Evolutionary conservation across 2,329 filamentous ascomycete species (phyloP).

Genomic region (Madurella fahalii): DNA sequence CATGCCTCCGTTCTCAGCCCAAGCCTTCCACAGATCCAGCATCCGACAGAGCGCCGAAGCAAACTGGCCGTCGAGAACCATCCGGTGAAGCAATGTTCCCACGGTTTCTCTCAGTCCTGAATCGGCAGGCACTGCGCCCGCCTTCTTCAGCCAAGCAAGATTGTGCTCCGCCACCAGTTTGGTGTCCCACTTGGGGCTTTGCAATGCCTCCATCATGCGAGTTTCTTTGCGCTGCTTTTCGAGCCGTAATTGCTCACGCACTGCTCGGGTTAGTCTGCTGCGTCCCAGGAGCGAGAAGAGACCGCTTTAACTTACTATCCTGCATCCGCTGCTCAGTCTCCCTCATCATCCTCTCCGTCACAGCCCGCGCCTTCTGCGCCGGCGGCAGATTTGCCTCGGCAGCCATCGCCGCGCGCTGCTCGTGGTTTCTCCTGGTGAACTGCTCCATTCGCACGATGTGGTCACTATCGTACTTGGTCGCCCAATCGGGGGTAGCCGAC

Average conservation of each 20-base stretch:
- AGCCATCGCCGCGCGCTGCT: constrained; percentile 39
- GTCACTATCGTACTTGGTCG: constrained; percentile 38
- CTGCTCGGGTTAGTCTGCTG: constrained; percentile 26
- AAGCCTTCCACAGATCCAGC: constrained; percentile 50
- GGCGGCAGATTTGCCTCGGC: constrained; percentile 44
- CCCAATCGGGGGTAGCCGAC: constrained; percentile 53
- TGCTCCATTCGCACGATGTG: constrained; percentile 35
- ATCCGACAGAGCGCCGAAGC: constrained; percentile 39
- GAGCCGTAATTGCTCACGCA: constrained; percentile 39
- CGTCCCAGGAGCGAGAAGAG: neutral
- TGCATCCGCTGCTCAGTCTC: constrained; percentile 44
- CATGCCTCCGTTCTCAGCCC: constrained; percentile 54
- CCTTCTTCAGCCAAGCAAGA: constrained; percentile 42
- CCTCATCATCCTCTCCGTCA: constrained; percentile 37
- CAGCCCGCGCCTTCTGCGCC: constrained; percentile 39
- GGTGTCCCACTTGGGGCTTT: constrained; percentile 51
- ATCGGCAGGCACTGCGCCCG: constrained; percentile 17
- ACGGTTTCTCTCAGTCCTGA: constrained; percentile 38
- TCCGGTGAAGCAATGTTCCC: constrained; percentile 46
- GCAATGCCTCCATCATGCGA: constrained; percentile 47
- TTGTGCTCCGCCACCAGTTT: constrained; percentile 43
- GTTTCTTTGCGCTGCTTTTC: constrained; percentile 42
- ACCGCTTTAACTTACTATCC: constrained; percentile 37
- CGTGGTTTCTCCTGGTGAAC: constrained; percentile 34
- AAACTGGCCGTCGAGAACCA: constrained; percentile 48